phyloP scores from a whole-genome alignment of 768 basidiomycete genomes.

The Tulasnella sp. region DNA sequence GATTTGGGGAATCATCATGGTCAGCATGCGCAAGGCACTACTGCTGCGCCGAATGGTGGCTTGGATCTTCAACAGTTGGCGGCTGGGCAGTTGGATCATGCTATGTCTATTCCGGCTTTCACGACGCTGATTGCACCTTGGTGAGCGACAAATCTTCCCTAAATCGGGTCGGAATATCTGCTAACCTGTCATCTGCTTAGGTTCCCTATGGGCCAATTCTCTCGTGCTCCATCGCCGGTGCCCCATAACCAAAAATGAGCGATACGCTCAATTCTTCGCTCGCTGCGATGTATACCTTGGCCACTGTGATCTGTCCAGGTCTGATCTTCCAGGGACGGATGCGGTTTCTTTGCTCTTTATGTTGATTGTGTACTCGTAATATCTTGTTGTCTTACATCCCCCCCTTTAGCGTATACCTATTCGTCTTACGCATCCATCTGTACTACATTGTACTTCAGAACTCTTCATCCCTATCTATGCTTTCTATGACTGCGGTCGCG shows the following conservation, averaged over 20 bases:
- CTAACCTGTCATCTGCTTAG: neutral
- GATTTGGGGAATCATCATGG: neutral
- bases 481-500: slow-evolving; percentile 40
- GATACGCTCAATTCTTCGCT: neutral
- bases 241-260: slow-evolving; percentile 9
- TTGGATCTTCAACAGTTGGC: neutral
- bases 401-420: neutral
- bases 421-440: neutral
- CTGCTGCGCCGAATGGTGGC: neutral
- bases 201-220: slow-evolving; percentile 20
- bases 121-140: slow-evolving; percentile 19
- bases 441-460: slow-evolving; percentile 30
- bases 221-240: slow-evolving; percentile 16
- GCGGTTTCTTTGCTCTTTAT: neutral
- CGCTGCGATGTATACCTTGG: neutral
- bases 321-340: neutral
- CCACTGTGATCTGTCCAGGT: neutral
- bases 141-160: neutral
- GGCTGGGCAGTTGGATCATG: neutral
- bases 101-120: neutral
- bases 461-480: slow-evolving; percentile 41
- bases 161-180: neutral
- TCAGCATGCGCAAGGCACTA: neutral
- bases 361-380: neutral
- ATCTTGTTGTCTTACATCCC: neutral